Conservation (phyloP, 495 filamentous ascomycete species). For the Xylaria acuta region DNA sequence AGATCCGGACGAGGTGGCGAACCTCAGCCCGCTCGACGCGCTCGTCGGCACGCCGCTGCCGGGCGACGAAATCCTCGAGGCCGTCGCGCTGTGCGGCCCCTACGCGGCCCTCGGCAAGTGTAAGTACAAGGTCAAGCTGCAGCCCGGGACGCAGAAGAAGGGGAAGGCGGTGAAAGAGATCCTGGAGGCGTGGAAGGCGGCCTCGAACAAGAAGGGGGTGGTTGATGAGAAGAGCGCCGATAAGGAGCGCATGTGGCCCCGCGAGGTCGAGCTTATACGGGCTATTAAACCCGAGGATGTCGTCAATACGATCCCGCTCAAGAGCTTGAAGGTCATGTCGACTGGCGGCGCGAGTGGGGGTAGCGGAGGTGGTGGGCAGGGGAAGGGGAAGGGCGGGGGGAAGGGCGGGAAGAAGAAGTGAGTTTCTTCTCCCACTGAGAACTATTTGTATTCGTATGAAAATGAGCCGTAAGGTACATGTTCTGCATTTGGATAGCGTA, state of each 20-base stretch:
- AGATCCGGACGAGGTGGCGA: slow-evolving; percentile 61
- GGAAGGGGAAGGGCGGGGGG: slow-evolving; percentile 10
- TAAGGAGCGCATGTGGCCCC: slow-evolving; percentile 77
- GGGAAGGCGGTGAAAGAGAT: slow-evolving; percentile 95
- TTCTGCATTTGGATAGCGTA: neutral
- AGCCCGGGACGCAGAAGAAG: slow-evolving; percentile 89
- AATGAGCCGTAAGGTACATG: neutral
- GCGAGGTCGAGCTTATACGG: slow-evolving; percentile 82
- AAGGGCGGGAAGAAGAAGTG: slow-evolving; percentile 39
- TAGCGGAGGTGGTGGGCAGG: slow-evolving; percentile 50
- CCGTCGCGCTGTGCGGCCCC: slow-evolving; percentile 88
- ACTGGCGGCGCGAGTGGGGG: slow-evolving; percentile 54
- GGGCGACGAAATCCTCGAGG: slow-evolving; percentile 88
- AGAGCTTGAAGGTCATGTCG: slow-evolving; percentile 84
- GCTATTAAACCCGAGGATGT: slow-evolving; percentile 82
- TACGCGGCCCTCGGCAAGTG: slow-evolving; percentile 78
- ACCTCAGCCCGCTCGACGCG: slow-evolving; percentile 69
- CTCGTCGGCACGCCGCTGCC: slow-evolving; percentile 78
- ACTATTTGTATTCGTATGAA: neutral
- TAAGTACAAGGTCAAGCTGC: slow-evolving; percentile 92
- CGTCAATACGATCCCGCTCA: slow-evolving; percentile 79
- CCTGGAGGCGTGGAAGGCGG: slow-evolving; percentile 73
- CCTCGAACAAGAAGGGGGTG: slow-evolving; percentile 60
- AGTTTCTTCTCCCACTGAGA: neutral
- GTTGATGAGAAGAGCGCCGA: slow-evolving; percentile 65